phyloP scores from a whole-genome alignment of 2,329 filamentous ascomycete genomes.

The Apiospora kogelbergensis region DNA sequence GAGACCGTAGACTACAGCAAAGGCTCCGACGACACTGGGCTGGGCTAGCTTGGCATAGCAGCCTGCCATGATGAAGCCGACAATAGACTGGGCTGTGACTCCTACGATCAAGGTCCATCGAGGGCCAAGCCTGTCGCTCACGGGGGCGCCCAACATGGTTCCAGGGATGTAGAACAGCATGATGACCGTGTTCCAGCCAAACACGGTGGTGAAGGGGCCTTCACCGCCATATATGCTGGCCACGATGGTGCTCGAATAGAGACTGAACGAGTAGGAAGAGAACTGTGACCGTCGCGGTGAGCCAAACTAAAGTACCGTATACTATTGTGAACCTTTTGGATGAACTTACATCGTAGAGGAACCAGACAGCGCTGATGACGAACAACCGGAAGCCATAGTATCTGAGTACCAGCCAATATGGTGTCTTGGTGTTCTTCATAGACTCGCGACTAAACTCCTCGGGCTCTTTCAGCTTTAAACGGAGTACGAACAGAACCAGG shows the following conservation, averaged over 20 bases:
- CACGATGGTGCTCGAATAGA: conserved; percentile 79
- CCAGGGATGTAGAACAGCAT: conserved; percentile 90
- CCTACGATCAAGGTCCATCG: conserved; percentile 71
- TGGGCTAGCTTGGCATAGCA: conserved; percentile 70
- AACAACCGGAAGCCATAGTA: conserved; percentile 76
- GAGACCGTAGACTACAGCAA: conserved; percentile 77
- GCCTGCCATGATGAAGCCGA: conserved; percentile 89
- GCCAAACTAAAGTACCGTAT: too few species aligned
- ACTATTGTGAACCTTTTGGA: neutral
- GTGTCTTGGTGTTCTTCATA: conserved; percentile 61
- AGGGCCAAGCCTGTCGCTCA: conserved; percentile 78
- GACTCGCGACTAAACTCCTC: conserved; percentile 73
- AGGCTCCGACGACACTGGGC: conserved; percentile 67
- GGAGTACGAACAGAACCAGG: conserved; percentile 67
- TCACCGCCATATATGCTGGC: conserved; percentile 58
- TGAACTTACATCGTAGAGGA: conserved; percentile 68
- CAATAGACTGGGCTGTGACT: conserved; percentile 69
- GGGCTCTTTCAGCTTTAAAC: conserved; percentile 73
- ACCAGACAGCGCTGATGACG: conserved; percentile 76
- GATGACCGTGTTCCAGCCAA: conserved; percentile 87
- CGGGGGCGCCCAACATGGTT: conserved; percentile 72
- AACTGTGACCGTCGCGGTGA: conserved; percentile 47
- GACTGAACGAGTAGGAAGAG: conserved; percentile 78
- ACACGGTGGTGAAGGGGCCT: conserved; percentile 70
- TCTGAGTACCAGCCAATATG: conserved; percentile 54